Base-by-base conservation (phyloP, 2,329 filamentous ascomycete genomes). In the Colletotrichum magnum region DNA sequence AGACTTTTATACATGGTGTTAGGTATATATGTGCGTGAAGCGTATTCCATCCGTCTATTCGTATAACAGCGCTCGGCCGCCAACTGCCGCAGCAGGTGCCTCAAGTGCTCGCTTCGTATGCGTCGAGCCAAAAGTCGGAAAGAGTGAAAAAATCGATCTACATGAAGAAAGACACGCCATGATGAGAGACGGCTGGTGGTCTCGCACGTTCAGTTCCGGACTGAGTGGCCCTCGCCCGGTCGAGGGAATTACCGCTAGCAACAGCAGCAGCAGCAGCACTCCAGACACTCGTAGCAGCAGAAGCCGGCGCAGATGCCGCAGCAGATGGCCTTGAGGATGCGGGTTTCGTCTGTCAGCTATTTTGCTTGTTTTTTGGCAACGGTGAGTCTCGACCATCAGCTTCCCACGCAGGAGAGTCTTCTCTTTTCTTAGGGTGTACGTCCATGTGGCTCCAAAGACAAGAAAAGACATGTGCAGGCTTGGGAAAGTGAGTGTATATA, bases 281-380 rank as follows among this genome's bases (percentile, higher is more conserved):
- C 74, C 57, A 71, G 68, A 64, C 72, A 81, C 72, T 82, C 79
- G 64, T 81, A 82, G 72, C 80, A 82, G 72, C 78, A 80, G 4
- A 82, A 74, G 24, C 80, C 80, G 6, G 80, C 79, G 64, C 80
- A 82, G 58, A 82, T 74, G 32, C 80, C 80, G 64, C 80, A 82
- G 75, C 80, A 82, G 56, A 82, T 72, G 15, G 80, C 80, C 80
- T 82, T 64, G 28, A 39, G 16, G 16, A 54, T 18, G 39, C 15
- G 43, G 51, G 50, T 12, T 10, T 51, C 9, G 12, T 52, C 53
- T 1, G 36, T 72, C 51, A 72, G 70, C 53, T 56, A n/a, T 50
- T 21, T 9, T 36, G 13, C 32, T 43, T 36, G 13, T 21, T 43
- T 48, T 24, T 43, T n/a, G 28, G n/a, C 3, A 15, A n/a, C 5